Conservation (phyloP, 306 rosid species). For the peach (Prunus persica) region DNA sequence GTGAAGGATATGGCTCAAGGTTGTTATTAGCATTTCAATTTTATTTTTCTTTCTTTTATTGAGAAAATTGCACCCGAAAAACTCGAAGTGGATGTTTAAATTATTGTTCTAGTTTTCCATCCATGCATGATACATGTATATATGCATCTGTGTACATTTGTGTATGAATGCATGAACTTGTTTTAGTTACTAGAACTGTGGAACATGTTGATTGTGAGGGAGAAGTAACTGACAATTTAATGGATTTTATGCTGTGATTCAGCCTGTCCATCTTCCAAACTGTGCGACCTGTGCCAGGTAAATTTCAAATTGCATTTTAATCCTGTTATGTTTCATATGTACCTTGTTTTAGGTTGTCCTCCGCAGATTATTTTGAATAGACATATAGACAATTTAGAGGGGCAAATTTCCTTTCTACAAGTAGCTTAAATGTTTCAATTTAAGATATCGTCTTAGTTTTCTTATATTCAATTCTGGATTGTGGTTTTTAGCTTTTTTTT, state of each 20-base stretch:
- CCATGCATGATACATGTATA: background rate
- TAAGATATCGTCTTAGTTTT: too few relatives aligned
- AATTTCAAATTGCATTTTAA: background rate
- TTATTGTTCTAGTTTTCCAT: background rate
- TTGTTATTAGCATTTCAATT: background rate
- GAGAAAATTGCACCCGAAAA: background rate
- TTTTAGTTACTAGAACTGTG: background rate
- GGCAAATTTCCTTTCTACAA: background rate
- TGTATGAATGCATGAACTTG: background rate
- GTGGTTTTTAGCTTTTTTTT: too few relatives aligned
- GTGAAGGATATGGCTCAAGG: background rate
- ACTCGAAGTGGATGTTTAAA: background rate
- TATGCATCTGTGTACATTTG: too few relatives aligned
- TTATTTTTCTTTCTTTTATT: background rate
- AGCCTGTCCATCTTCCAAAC: background rate
- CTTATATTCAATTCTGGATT: too few relatives aligned
- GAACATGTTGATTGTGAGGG: background rate
- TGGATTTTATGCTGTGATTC: background rate
- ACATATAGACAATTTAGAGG: background rate
- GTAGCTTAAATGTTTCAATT: too few relatives aligned
- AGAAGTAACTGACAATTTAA: background rate
- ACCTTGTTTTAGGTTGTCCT: background rate
- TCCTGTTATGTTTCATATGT: background rate
- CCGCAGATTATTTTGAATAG: background rate
- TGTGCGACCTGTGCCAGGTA: background rate